Conservation (phyloP, 1,139 yeast genomes). For the Kurtzmaniella quercitrusa region DNA sequence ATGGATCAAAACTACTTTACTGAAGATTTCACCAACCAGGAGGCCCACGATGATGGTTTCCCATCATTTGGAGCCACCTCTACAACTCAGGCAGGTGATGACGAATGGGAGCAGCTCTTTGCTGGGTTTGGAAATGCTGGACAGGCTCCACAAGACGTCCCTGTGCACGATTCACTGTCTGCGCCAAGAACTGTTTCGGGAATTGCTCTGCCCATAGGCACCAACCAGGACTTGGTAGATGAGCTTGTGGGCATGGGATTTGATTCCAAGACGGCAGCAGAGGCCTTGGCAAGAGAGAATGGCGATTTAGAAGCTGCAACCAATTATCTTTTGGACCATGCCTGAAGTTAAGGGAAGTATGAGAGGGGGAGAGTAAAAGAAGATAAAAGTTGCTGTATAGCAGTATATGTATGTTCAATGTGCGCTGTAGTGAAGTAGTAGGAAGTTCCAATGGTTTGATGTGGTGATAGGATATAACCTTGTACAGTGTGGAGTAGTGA, state of each 20-base stretch:
- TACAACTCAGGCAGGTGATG: slow-evolving; percentile 33
- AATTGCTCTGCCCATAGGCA: neutral
- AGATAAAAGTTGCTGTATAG: neutral
- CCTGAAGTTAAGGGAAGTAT: slow-evolving; percentile 19
- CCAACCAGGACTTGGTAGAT: slow-evolving; percentile 38
- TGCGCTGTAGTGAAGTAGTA: neutral
- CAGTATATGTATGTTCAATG: neutral
- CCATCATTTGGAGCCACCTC: slow-evolving; percentile 4
- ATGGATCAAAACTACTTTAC: slow-evolving; percentile 21
- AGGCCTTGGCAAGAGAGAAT: slow-evolving; percentile 63
- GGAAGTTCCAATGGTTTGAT: too few relatives aligned
- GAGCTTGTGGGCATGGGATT: slow-evolving; percentile 93
- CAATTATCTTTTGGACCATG: slow-evolving; percentile 71
- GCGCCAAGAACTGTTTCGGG: neutral
- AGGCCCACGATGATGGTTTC: neutral
- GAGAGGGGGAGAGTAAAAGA: neutral
- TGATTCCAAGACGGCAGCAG: slow-evolving; percentile 54
- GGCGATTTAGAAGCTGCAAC: slow-evolving; percentile 86
- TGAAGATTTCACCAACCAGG: slow-evolving; percentile 37
- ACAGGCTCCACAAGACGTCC: slow-evolving; percentile 9
- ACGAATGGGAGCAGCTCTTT: slow-evolving; percentile 93
- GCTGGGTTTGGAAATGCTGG: slow-evolving; percentile 78
- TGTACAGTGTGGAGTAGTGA: too few relatives aligned
- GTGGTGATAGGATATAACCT: too few relatives aligned
- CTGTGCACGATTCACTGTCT: neutral